Conservation (phyloP, 106 monocot species). For the Dendrobium nobile region DNA sequence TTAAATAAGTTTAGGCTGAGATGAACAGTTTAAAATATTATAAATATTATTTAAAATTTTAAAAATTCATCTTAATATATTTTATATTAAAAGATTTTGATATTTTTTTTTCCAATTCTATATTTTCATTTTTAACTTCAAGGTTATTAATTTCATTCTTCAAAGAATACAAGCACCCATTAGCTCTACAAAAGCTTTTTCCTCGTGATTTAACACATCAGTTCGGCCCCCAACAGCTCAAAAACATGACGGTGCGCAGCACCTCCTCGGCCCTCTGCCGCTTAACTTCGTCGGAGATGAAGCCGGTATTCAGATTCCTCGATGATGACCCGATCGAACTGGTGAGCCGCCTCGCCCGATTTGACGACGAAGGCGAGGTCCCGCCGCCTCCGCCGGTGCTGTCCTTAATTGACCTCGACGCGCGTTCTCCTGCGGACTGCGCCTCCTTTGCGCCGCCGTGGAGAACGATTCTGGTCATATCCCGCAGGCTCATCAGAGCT, state of each 20-base stretch:
- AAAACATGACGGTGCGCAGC: conserved; percentile 35
- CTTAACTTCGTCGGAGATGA: conserved; percentile 22
- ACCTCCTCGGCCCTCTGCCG: conserved; percentile 29
- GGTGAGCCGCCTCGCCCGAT: conserved; percentile 8
- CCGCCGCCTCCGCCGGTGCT: conserved; percentile 8
- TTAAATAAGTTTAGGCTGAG: too few species aligned
- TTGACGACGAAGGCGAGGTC: background rate
- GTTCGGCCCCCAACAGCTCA: conserved; percentile 48
- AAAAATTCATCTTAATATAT: too few species aligned
- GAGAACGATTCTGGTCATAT: conserved; percentile 18
- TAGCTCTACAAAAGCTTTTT: too few species aligned
- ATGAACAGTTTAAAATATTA: too few species aligned
- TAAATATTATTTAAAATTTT: too few species aligned
- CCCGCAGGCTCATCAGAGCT: conserved; percentile 23
- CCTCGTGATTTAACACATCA: background rate
- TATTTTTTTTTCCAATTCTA: too few species aligned
- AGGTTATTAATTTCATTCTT: too few species aligned
- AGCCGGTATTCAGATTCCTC: background rate
- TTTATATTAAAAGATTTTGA: too few species aligned
- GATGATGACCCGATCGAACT: conserved; percentile 4
- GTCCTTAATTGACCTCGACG: conserved; percentile 30
- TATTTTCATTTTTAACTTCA: too few species aligned
- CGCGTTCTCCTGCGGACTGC: conserved; percentile 15
- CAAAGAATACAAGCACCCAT: too few species aligned
- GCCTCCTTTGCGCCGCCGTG: conserved; percentile 18